Conservation (phyloP, 306 rosid species). For the Gastrolobium bilobum region DNA sequence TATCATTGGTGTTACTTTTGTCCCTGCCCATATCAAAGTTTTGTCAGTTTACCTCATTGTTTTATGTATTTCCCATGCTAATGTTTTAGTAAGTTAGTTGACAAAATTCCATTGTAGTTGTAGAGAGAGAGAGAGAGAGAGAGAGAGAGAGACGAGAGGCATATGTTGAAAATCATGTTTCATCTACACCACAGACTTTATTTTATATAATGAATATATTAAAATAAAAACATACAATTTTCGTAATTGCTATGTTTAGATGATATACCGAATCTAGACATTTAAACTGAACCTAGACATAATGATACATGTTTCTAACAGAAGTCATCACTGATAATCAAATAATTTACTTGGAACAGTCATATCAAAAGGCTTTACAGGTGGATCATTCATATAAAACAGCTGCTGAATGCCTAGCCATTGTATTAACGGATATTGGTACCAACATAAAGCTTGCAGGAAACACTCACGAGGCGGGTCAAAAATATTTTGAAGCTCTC, state of each 20-base stretch:
- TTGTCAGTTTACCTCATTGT: constrained; percentile 12
- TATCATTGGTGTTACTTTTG: constrained; percentile 38
- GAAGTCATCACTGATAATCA: neutral
- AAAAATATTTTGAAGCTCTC: constrained; percentile 97
- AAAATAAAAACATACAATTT: constrained; percentile 11
- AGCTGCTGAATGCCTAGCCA: constrained; percentile 95
- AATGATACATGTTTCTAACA: constrained; percentile 1
- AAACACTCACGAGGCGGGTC: constrained; percentile 93
- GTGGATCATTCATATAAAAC: constrained; percentile 86
- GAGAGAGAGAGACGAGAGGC: neutral
- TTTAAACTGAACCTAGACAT: neutral
- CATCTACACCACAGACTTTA: neutral
- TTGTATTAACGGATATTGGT: constrained; percentile 98
- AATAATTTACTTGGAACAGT: constrained; percentile 69
- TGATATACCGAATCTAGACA: neutral
- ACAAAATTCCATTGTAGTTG: constrained; percentile 28
- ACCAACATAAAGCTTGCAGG: constrained; percentile 98
- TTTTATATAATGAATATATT: neutral
- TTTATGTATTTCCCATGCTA: neutral
- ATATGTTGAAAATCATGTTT: neutral
- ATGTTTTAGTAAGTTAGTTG: constrained; percentile 40
- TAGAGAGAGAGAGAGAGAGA: neutral
- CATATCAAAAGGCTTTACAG: constrained; percentile 89
- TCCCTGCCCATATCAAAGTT: constrained; percentile 7
- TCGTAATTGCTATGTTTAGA: constrained; percentile 20